A percentile compares a stretch with the other conserved stretches of the same genome.
Evolutionary conservation across 202 grass and related monocot genomes (phyloP).

Genomic region (Thinopyrum obtusiflorum): DNA sequence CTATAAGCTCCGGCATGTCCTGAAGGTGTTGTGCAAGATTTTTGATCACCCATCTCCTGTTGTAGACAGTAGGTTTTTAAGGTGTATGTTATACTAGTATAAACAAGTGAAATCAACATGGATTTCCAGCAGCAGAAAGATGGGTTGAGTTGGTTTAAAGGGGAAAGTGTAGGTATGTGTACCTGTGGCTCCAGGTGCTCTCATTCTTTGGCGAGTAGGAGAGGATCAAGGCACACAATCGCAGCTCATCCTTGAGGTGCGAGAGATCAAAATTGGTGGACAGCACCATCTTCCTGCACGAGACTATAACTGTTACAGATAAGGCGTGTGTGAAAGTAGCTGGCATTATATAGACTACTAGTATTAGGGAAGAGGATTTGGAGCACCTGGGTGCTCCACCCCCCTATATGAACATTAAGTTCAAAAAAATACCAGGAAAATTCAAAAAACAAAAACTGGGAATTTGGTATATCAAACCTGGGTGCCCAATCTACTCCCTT

Average conservation of each 20-base stretch:
- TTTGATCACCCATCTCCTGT: constrained; percentile 89
- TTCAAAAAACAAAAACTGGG: no score
- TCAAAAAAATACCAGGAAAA: no score
- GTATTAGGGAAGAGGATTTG: not conserved
- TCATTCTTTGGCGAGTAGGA: constrained; percentile 13
- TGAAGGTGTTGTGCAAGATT: constrained; percentile 49
- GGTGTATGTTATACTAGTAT: not conserved
- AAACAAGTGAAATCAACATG: not conserved
- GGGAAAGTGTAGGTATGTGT: not conserved
- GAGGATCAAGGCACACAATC: constrained; percentile 2
- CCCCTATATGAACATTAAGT: no score
- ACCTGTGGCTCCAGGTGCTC: constrained; percentile 19
- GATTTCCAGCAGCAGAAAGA: not conserved
- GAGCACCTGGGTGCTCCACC: no score
- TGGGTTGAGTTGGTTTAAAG: not conserved
- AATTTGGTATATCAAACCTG: no score
- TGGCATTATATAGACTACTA: not conserved
- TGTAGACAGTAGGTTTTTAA: constrained; percentile 13
- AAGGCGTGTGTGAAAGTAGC: not conserved
- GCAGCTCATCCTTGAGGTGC: not conserved
- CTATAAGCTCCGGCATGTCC: constrained; percentile 39
- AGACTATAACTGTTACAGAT: not conserved
- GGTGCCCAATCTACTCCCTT: no score
- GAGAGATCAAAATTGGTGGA: not conserved
- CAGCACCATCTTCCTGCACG: not conserved